A percentile compares a stretch with the other conserved stretches of the same genome.
Evolutionary conservation across 2,329 filamentous ascomycete genomes (phyloP).

Genomic region (Sphaerulina populicola): DNA sequence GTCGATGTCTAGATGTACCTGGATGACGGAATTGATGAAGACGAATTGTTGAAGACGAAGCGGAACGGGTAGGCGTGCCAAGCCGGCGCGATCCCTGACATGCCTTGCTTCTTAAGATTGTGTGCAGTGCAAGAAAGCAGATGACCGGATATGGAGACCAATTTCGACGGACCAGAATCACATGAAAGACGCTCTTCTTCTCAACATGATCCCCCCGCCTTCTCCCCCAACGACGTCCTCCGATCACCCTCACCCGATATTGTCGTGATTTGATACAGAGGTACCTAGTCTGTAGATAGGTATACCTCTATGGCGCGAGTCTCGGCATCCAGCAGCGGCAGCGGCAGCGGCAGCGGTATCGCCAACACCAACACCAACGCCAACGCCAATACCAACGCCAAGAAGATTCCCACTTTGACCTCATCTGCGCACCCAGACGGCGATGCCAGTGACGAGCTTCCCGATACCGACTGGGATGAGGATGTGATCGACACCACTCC

Average conservation of each 20-base stretch:
- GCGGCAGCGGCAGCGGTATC: constrained; percentile 10
- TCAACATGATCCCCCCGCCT: neutral
- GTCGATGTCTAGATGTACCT: too few species aligned
- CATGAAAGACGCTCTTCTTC: constrained; percentile 3
- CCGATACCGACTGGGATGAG: constrained; percentile 6
- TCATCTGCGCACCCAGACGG: neutral
- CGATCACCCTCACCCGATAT: neutral
- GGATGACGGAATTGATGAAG: neutral
- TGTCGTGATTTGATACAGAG: too few species aligned
- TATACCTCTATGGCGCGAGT: constrained; percentile 27
- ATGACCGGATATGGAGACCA: constrained; percentile 9
- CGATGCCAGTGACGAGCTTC: constrained; percentile 1
- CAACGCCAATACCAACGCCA: neutral
- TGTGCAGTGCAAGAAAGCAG: constrained; percentile 7
- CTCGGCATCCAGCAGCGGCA: constrained; percentile 21
- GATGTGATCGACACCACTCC: constrained; percentile 9
- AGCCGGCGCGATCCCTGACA: neutral
- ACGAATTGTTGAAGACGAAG: neutral
- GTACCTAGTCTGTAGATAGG: too few species aligned
- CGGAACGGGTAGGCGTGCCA: neutral
- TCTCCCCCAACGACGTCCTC: neutral
- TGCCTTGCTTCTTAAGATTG: constrained; percentile 5
- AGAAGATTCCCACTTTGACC: neutral
- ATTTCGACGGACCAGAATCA: constrained; percentile 2
- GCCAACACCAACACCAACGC: constrained; percentile 3